Base-by-base conservation (phyloP, 805 yeast genomes). In the Gaillardinia entomophila region DNA sequence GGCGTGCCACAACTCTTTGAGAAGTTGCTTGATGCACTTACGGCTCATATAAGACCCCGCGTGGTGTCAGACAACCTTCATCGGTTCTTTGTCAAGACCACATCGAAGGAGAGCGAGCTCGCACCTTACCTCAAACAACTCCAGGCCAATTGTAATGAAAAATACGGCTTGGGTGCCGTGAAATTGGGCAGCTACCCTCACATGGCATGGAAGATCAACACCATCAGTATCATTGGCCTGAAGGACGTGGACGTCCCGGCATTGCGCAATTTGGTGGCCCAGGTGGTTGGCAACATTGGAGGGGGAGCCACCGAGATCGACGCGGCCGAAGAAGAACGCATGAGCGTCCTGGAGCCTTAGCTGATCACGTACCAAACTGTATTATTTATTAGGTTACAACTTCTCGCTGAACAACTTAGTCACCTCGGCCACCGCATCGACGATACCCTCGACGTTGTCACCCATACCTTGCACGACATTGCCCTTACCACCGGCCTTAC, bases 401-500 rank as follows among this genome's bases (percentile, higher is more conserved):
- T 79, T 81, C 54, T 77, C 80, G 27, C 62, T 54, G 43, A 88
- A 70, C 42, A 77, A 59, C 51, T 70, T 68, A 45, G 72, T 72
- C 32, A 89, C 75, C 41, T 80, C 85, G 22, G 70, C 74, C 43
- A 92, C 69, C 17, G 98, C 99, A 26, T 70, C 72, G 26, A 69
- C 71, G 33, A 87, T 70, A 42, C 83, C 85, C 22, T 63, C 70
- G 24, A 79, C 72, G 41, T 86, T 82, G 48, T 81, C 86, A 49
- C 98, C 98, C 79, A 87, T 83, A 62, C 99, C 99, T 68, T 92
- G 98, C 48, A 87, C 86, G 34, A 89, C 79, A 45, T 87, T 85
- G 42, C 96, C 97, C 65, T 87, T 92, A 60, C 99, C 99, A 66
- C 99, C 99, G 37, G 96, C 94, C 60, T 83, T 87, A 61, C 99